phyloP scores from a whole-genome alignment of 1,284 basidiomycete genomes.

The Trametes polyzona region DNA sequence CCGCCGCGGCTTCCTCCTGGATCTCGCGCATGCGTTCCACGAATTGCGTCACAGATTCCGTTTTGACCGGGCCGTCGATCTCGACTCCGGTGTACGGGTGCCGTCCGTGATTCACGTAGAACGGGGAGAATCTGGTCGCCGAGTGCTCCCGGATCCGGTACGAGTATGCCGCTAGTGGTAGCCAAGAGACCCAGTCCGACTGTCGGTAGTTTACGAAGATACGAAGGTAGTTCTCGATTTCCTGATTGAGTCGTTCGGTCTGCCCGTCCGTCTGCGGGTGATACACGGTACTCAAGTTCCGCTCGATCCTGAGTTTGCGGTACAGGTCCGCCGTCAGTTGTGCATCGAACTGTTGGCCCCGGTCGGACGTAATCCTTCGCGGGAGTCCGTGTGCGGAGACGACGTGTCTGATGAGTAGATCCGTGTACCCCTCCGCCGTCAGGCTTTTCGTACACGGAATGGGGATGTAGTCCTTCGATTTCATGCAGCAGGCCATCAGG shows the following conservation, averaged over 20 bases:
- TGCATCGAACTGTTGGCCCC: background rate
- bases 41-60: conserved; percentile 5
- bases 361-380: background rate
- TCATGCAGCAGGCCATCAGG: conserved; percentile 35
- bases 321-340: background rate
- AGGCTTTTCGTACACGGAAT: conserved; percentile 28
- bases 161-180: conserved; percentile 33
- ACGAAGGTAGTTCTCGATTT: conserved; percentile 32
- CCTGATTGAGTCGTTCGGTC: conserved; percentile 37
- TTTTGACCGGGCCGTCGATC: background rate
- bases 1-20: background rate
- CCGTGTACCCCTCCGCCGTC: background rate
- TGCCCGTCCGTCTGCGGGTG: conserved; percentile 40
- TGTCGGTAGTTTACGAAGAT: conserved; percentile 34
- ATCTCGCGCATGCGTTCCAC: conserved; percentile 5
- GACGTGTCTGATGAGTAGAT: conserved; percentile 39
- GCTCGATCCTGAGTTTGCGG: background rate
- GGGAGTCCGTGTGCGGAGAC: conserved; percentile 34
- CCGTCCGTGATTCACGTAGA: conserved; percentile 24
- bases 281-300: conserved; percentile 13
- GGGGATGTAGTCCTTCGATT: conserved; percentile 33
- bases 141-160: conserved; percentile 31
- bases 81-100: conserved; percentile 9
- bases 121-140: conserved; percentile 35
- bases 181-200: conserved; percentile 35